Evolutionary conservation across 805 yeast genomes (phyloP).

Genomic region (Metschnikowia proteae): DNA sequence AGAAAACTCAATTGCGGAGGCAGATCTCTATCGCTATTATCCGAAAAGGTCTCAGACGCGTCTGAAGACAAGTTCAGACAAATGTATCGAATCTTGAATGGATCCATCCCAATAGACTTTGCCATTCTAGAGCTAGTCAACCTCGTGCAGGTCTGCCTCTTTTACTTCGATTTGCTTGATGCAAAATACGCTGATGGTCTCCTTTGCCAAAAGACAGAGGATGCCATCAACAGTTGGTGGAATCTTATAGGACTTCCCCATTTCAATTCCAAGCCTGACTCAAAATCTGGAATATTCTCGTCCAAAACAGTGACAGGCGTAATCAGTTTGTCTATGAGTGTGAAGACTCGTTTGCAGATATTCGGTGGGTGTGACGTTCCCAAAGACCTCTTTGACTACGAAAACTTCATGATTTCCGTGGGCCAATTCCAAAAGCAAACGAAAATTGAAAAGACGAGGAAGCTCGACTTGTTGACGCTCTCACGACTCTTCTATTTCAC

Average conservation of each 20-base stretch:
- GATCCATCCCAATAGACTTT: conserved; percentile 51
- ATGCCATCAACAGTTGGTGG: conserved; percentile 83
- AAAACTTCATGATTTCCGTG: conserved; percentile 61
- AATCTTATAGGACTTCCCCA: conserved; percentile 56
- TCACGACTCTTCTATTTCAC: conserved; percentile 33
- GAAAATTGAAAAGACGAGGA: conserved; percentile 47
- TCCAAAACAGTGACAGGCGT: conserved; percentile 74
- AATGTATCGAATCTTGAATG: conserved; percentile 55
- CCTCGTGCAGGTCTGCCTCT: conserved; percentile 69
- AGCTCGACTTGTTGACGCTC: conserved; percentile 56
- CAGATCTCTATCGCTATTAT: conserved; percentile 68
- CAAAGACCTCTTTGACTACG: conserved; percentile 81
- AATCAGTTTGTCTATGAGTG: conserved; percentile 69
- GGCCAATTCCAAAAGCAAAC: conserved; percentile 75
- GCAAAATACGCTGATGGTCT: conserved; percentile 78
- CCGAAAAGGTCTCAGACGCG: conserved; percentile 67
- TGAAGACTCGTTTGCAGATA: conserved; percentile 54
- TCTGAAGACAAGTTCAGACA: conserved; percentile 78
- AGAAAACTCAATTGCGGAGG: conserved; percentile 81
- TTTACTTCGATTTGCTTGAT: conserved; percentile 70
- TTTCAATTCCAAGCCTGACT: conserved; percentile 37
- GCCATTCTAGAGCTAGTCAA: conserved; percentile 74
- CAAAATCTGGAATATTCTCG: conserved; percentile 54
- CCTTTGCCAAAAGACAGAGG: conserved; percentile 71
- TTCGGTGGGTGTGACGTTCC: conserved; percentile 49